Evolutionary conservation across 495 filamentous ascomycete genomes (phyloP).

Genomic region (Neurospora sp.): DNA sequence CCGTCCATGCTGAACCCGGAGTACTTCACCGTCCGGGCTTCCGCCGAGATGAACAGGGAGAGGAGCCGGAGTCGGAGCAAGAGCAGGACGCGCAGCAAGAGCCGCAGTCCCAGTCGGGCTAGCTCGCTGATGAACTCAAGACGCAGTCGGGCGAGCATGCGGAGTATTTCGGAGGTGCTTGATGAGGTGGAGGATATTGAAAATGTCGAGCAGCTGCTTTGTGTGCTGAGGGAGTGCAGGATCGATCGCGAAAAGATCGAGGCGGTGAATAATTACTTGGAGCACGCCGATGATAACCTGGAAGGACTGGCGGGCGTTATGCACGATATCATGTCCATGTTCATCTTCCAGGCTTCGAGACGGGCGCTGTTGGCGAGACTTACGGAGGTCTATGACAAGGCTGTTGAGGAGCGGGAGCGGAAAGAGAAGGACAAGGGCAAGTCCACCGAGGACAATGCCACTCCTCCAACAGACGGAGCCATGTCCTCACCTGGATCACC

Average conservation of each 20-base stretch:
- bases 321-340: constrained; percentile 71
- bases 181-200: constrained; percentile 37
- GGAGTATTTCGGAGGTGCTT: not conserved
- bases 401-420: constrained; percentile 11
- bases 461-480: not conserved
- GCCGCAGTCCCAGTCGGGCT: constrained; percentile 7
- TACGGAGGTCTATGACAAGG: constrained; percentile 49
- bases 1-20: constrained; percentile 64
- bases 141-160: constrained; percentile 1
- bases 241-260: constrained; percentile 90
- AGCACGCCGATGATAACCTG: constrained; percentile 71
- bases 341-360: constrained; percentile 84
- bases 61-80: constrained; percentile 27
- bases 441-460: not conserved
- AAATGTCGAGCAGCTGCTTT: constrained; percentile 56
- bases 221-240: constrained; percentile 49
- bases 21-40: constrained; percentile 73
- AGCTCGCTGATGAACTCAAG: constrained; percentile 6
- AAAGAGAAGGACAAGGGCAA: constrained; percentile 2
- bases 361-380: constrained; percentile 62
- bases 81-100: constrained; percentile 17
- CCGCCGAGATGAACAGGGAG: constrained; percentile 24
- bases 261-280: constrained; percentile 65
- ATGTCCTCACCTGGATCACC: not conserved
- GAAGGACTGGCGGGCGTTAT: constrained; percentile 68